Base-by-base conservation (phyloP, 257 asterid species). In the Jasminum sambac region DNA sequence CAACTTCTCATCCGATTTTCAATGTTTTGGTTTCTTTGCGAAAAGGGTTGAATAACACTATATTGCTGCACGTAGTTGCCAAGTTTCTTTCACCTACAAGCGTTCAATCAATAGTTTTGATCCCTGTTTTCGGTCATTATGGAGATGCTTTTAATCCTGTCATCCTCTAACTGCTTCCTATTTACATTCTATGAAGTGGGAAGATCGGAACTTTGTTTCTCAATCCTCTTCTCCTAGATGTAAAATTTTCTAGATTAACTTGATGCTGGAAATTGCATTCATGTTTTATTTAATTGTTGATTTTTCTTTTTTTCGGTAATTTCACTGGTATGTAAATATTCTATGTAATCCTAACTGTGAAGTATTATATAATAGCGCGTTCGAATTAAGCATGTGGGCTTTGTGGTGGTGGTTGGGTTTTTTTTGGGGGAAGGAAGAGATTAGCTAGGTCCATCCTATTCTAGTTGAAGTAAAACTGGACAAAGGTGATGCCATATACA, bases 141-240 rank as follows among this genome's bases (percentile, higher is more conserved):
- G 7, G 19, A 7, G 16, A 8, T 23, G 36, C 4, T 55, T 55
- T 8, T 68, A 39, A 39, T 48, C 68, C 36, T 66, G 63, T 67
- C 36, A 36, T 64, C 68, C 63, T 26, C 25, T 58, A 63, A 5
- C 59, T 30, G 23, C 64, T 16, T 62, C 55, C 37, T 11, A 36
- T 55, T 37, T 63, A 63, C 68, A 50, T 41, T 48, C 67, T 36
- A 64, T 50, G 71, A 36, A 72, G 77, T 64, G 60, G 72, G 52
- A 52, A 66, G 26, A 44, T 40, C 9, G 60, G 24, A 78, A 25
- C 59, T 71, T 72, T 39, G 62, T 65, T 60, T 74, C 66, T 55
- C 41, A 61, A 16, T 71, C 66, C 43, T 71, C 39, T 6, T 4
- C 13, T 9, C 8, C 40, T 41, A n/a, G 62, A 66, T 13, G 23